A percentile compares a stretch with the other conserved stretches of the same genome.
Conservation (phyloP, 305 asterid species). For the Rubia balearica region DNA sequence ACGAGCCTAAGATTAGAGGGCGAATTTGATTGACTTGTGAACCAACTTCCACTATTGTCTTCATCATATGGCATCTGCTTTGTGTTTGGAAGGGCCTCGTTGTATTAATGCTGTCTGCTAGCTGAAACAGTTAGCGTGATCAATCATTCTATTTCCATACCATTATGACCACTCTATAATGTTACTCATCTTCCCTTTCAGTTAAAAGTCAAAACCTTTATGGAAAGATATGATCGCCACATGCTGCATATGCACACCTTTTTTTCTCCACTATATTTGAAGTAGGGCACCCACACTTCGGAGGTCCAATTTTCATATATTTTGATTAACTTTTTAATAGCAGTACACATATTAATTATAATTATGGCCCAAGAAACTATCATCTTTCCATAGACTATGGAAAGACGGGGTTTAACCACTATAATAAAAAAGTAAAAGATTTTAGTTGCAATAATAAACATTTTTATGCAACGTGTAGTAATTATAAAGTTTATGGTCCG, state of each 20-base stretch:
- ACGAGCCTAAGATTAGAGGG: not conserved
- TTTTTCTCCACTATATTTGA: slow-evolving; percentile 13
- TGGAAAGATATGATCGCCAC: slow-evolving; percentile 16
- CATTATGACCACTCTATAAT: not conserved
- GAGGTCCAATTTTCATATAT: too few relatives aligned
- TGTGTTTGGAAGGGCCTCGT: not conserved
- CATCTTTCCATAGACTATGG: too few relatives aligned
- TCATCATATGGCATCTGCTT: not conserved
- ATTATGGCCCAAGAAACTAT: too few relatives aligned
- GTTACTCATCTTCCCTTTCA: slow-evolving; percentile 14
- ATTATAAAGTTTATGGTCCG: too few relatives aligned
- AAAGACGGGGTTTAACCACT: too few relatives aligned
- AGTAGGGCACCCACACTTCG: too few relatives aligned
- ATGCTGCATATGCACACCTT: slow-evolving; percentile 20
- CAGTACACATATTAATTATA: too few relatives aligned
- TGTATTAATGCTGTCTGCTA: slow-evolving; percentile 5
- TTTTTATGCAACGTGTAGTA: too few relatives aligned
- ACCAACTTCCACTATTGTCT: not conserved
- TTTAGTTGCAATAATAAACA: too few relatives aligned
- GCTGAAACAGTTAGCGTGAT: slow-evolving; percentile 7
- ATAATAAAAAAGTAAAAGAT: too few relatives aligned
- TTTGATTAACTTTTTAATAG: too few relatives aligned
- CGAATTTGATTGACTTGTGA: not conserved
- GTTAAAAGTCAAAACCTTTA: slow-evolving; percentile 21
- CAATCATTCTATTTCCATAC: not conserved